Conservation (phyloP, 2,329 filamentous ascomycete species). For the Ambrosiella beaveri region DNA sequence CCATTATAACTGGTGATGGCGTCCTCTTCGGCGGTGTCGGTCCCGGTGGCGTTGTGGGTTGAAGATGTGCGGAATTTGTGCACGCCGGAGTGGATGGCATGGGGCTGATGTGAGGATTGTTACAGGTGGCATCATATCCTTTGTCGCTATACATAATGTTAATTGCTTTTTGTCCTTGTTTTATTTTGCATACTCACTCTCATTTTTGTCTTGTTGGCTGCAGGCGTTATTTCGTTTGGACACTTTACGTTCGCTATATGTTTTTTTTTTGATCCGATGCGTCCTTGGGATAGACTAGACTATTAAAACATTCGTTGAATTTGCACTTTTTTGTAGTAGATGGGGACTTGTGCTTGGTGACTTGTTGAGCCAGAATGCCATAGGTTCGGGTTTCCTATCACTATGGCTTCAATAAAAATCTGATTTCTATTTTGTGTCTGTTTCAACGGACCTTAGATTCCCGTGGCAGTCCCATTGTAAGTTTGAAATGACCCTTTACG, state of each 20-base stretch:
- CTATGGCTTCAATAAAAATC: too few relatives aligned
- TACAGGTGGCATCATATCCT: not conserved
- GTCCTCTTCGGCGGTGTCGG: not conserved
- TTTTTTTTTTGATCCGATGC: not conserved
- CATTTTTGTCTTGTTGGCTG: not conserved
- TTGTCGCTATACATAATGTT: not conserved
- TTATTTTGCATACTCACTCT: not conserved
- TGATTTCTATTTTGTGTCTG: too few relatives aligned
- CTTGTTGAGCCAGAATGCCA: not conserved
- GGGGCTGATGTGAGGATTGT: not conserved
- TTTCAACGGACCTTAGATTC: too few relatives aligned
- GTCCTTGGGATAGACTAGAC: not conserved
- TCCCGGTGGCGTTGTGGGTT: not conserved
- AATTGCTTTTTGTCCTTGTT: not conserved
- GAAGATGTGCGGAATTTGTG: not conserved
- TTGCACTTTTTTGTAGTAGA: not conserved
- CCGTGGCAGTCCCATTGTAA: too few relatives aligned
- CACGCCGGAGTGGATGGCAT: not conserved
- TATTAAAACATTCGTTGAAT: not conserved
- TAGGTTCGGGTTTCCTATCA: too few relatives aligned
- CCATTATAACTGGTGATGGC: slow-evolving; percentile 1
- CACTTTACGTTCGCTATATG: not conserved
- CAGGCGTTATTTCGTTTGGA: not conserved
- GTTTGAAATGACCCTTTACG: too few relatives aligned
- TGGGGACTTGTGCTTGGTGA: not conserved